A percentile compares a stretch with the other conserved stretches of the same genome.
Conservation (phyloP, 768 basidiomycete genomes). For the Kwoniella europaea region DNA sequence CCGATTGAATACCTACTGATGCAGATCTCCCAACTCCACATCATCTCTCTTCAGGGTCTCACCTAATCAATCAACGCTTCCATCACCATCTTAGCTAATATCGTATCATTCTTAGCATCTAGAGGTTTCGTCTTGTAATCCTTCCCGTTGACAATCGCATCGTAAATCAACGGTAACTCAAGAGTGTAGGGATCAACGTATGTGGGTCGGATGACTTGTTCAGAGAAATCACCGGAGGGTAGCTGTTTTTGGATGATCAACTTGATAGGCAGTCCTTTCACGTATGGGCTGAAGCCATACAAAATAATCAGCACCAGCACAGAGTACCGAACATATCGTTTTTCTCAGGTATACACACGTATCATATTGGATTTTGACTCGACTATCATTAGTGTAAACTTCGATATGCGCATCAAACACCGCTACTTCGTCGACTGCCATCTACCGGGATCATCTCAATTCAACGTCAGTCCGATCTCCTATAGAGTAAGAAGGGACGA, state of each 20-base stretch:
- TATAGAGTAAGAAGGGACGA: neutral
- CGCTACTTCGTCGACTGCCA: constrained; percentile 47
- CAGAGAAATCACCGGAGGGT: constrained; percentile 38
- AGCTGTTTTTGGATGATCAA: constrained; percentile 33
- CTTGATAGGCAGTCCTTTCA: constrained; percentile 54
- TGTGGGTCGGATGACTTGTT: constrained; percentile 43
- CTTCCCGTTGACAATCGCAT: constrained; percentile 34
- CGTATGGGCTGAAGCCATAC: constrained; percentile 39
- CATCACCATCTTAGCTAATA: constrained; percentile 51
- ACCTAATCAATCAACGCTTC: constrained; percentile 35
- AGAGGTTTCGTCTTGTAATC: constrained; percentile 42
- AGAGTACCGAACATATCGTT: neutral
- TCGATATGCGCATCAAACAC: constrained; percentile 56
- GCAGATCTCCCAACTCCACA: too few relatives aligned
- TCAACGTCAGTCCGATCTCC: too few relatives aligned
- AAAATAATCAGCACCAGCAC: neutral
- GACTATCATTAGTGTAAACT: constrained; percentile 45
- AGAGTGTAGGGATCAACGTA: constrained; percentile 53
- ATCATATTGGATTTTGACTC: constrained; percentile 45
- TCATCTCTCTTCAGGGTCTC: too few relatives aligned
- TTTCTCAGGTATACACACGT: constrained; percentile 27
- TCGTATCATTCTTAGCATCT: constrained; percentile 49
- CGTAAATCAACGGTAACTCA: constrained; percentile 42
- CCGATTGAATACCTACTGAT: neutral
- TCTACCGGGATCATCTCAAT: constrained; percentile 16